A percentile compares a stretch with the other conserved stretches of the same genome.
phyloP scores from a whole-genome alignment of 345 rosid genomes.

The Citrus maxima region DNA sequence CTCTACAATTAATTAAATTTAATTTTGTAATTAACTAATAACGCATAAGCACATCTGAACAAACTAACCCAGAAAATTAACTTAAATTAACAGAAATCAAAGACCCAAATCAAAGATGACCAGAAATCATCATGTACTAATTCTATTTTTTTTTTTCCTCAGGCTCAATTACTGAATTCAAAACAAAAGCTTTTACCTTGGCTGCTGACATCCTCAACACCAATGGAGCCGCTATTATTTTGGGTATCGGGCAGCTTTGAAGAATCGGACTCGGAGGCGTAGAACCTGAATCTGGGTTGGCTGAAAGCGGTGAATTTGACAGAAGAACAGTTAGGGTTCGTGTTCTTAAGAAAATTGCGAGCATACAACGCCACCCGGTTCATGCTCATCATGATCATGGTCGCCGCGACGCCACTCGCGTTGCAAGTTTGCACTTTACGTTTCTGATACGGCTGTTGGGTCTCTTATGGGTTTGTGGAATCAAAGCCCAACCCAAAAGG shows the following conservation, averaged over 20 bases:
- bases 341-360: slow-evolving; percentile 6
- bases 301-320: background rate
- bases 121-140: too few relatives aligned
- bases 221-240: slow-evolving; percentile 6
- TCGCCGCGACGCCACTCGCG: background rate
- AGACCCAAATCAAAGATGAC: too few relatives aligned
- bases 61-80: slow-evolving; percentile 22
- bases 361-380: slow-evolving; percentile 24
- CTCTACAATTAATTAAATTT: slow-evolving; percentile 29
- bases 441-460: too few relatives aligned
- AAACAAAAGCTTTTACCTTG: slow-evolving; percentile 32
- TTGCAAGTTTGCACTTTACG: background rate
- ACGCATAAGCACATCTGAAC: too few relatives aligned
- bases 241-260: background rate
- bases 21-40: too few relatives aligned
- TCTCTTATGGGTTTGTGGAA: too few relatives aligned
- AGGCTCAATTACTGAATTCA: too few relatives aligned
- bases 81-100: background rate
- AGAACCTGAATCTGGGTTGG: slow-evolving; percentile 26
- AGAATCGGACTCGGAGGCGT: slow-evolving; percentile 32
- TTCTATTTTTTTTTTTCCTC: background rate
- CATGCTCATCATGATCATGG: slow-evolving; percentile 32
- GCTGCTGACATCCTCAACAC: slow-evolving; percentile 27
- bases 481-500: background rate
- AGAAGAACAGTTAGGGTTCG: slow-evolving; percentile 5